These are phyloP conservation scores for Scedosporium boydii DNA, from an alignment of 2,329 filamentous ascomycete genomes.

Conservation along the genomic window DNA sequence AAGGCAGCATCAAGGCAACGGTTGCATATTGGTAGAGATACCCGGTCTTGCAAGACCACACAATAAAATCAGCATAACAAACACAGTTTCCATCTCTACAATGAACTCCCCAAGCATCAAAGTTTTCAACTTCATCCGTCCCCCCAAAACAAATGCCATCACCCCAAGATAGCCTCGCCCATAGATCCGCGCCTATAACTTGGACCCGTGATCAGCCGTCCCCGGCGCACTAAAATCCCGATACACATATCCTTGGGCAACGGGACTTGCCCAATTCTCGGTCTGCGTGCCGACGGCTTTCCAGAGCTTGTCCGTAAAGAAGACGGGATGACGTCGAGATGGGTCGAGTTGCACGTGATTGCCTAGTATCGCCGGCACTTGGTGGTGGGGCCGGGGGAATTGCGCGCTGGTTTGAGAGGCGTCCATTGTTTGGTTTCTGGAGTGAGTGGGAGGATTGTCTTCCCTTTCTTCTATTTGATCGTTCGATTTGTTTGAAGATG, in stretches of 20 bases:
- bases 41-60: not conserved
- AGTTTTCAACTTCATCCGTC: not conserved
- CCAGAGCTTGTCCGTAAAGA: slow-evolving; percentile 58
- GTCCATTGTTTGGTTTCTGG: not conserved
- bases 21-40: not conserved
- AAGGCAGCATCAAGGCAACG: not conserved
- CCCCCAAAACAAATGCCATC: too few relatives aligned
- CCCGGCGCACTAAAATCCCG: slow-evolving; percentile 41
- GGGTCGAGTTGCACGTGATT: slow-evolving; percentile 24
- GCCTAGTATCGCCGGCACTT: not conserved
- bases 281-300: slow-evolving; percentile 36
- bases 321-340: slow-evolving; percentile 61
- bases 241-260: slow-evolving; percentile 53
- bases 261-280: slow-evolving; percentile 29
- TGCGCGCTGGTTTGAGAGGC: not conserved
- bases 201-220: not conserved
- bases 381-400: not conserved
- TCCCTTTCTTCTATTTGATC: not conserved
- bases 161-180: not conserved
- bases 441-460: too few relatives aligned
- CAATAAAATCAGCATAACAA: not conserved
- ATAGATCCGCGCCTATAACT: not conserved
- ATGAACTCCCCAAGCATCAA: too few relatives aligned
- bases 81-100: not conserved
- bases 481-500: not conserved